These are phyloP conservation scores for Cyberlindnera mycetangii DNA, from an alignment of 805 yeast genomes.

Conservation along the genomic window DNA sequence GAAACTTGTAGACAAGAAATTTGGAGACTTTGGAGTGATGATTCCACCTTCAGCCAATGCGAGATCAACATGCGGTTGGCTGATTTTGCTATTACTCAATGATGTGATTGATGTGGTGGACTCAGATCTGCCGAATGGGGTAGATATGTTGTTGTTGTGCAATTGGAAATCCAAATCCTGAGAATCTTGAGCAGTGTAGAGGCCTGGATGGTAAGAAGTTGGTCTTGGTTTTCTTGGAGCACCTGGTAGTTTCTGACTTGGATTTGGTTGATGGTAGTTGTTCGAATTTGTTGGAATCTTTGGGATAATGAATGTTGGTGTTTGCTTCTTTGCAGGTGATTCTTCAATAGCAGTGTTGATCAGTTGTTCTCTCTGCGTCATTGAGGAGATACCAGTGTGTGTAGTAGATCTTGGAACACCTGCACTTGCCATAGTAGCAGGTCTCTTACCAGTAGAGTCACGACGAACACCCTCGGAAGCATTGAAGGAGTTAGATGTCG, in stretches of 20 bases:
- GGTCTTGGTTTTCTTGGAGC: conserved; percentile 71
- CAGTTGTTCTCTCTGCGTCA: conserved; percentile 12
- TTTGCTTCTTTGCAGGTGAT: conserved; percentile 22
- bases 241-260: conserved; percentile 29
- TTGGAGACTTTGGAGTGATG: conserved; percentile 32
- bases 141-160: conserved; percentile 18
- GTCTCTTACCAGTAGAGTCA: conserved; percentile 16
- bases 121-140: conserved; percentile 35
- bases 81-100: conserved; percentile 29
- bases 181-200: conserved; percentile 27
- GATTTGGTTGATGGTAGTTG: conserved; percentile 18
- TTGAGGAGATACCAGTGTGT: conserved; percentile 28
- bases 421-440: conserved; percentile 8
- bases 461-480: conserved; percentile 17
- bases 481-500: conserved; percentile 24
- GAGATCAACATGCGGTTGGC: conserved; percentile 35
- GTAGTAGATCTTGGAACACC: conserved; percentile 36
- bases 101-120: conserved; percentile 40
- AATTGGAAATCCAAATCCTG: conserved; percentile 9
- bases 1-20: conserved; percentile 10
- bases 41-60: conserved; percentile 36
- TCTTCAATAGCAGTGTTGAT: conserved; percentile 24
- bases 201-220: conserved; percentile 77
- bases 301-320: conserved; percentile 22
- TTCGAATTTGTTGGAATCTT: conserved; percentile 23